Percentiles rank a stretch among this genome's conserved stretches.
phyloP scores from a whole-genome alignment of 169 alveolate genomes.

The Eimeria brunetti region DNA sequence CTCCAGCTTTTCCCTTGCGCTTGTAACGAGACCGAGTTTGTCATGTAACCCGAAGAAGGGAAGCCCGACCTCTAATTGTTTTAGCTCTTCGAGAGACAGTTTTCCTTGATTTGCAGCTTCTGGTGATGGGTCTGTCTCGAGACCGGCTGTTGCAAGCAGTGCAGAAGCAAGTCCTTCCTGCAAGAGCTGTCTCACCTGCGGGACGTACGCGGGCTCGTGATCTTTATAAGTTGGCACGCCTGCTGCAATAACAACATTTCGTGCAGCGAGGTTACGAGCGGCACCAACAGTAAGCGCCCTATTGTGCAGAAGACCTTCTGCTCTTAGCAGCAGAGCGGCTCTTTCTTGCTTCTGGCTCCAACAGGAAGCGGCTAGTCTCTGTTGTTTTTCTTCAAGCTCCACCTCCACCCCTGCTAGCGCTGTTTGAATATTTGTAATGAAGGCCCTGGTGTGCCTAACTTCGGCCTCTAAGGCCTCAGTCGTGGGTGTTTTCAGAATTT shows the following conservation, averaged over 20 bases:
- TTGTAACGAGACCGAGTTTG: neutral
- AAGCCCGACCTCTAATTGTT: neutral
- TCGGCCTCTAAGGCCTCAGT: neutral
- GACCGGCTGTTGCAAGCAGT: neutral
- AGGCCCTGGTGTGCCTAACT: neutral
- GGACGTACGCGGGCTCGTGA: neutral
- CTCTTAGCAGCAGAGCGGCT: neutral
- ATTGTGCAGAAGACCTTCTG: too few species aligned
- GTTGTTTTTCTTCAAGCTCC: neutral
- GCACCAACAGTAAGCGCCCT: neutral
- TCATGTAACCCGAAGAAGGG: neutral
- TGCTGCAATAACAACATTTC: neutral
- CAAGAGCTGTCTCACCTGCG: neutral
- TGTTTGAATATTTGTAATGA: neutral
- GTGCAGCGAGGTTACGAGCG: neutral
- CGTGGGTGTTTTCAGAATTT: neutral
- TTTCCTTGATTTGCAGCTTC: neutral
- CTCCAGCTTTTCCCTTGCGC: neutral
- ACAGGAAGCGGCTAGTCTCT: neutral
- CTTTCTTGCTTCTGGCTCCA: slow-evolving; percentile 1
- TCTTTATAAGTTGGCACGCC: neutral
- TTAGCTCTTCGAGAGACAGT: neutral
- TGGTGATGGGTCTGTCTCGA: neutral
- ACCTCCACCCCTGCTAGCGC: neutral
- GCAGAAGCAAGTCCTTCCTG: neutral